Percentiles rank a stretch among this genome's conserved stretches.
Conservation (phyloP, 1,139 yeast species). For the Torulaspora globosa region DNA sequence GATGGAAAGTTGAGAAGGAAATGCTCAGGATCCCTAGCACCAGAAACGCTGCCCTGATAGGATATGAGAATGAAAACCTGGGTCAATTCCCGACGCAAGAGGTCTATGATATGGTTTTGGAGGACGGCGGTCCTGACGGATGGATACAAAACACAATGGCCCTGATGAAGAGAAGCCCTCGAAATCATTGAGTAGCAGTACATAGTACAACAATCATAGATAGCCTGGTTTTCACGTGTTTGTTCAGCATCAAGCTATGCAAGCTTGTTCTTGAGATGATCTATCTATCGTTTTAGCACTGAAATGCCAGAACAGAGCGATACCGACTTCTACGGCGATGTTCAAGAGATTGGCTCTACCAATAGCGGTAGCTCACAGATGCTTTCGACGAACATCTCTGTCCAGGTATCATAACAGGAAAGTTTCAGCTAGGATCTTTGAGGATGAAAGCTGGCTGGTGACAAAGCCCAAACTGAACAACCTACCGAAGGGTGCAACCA, state of each 20-base stretch:
- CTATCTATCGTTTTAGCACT: not conserved
- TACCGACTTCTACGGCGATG: not conserved
- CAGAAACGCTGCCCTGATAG: constrained; percentile 85
- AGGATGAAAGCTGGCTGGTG: constrained; percentile 19
- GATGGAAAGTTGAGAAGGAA: constrained; percentile 84
- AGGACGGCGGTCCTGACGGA: constrained; percentile 86
- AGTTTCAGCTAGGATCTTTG: constrained; percentile 12
- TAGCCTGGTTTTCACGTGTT: constrained; percentile 3
- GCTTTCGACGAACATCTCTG: not conserved
- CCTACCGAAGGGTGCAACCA: constrained; percentile 21
- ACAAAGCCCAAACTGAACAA: constrained; percentile 18
- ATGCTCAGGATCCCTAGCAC: constrained; percentile 93
- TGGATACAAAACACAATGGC: constrained; percentile 81
- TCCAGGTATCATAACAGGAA: constrained; percentile 2
- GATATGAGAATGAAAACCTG: constrained; percentile 41
- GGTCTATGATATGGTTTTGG: constrained; percentile 55
- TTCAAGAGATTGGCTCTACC: not conserved
- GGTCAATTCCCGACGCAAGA: constrained; percentile 33
- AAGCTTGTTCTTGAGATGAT: constrained; percentile 3
- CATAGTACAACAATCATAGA: not conserved
- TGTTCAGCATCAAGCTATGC: not conserved
- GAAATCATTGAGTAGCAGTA: constrained; percentile 25
- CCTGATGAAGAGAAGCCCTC: constrained; percentile 45
- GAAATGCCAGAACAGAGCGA: not conserved
- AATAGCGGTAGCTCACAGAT: not conserved